Base-by-base conservation (phyloP, 2,329 filamentous ascomycete species). In the Sclerotinia trifoliorum region DNA sequence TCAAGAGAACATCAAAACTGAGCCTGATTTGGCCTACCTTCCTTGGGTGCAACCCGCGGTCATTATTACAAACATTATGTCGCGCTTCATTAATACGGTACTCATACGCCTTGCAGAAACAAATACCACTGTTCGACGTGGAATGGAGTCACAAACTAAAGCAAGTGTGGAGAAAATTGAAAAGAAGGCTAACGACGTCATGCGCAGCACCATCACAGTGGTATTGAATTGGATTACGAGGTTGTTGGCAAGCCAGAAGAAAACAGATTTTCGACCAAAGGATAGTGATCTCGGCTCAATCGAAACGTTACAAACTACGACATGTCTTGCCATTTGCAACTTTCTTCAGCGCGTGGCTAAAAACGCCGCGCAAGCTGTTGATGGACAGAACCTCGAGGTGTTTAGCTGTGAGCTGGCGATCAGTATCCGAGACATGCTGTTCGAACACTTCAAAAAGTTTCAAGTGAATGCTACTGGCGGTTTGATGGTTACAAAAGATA, bases 401-500 rank as follows among this genome's bases (percentile, higher is more conserved):
- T 92, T 98, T 77, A 88, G 90, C 66, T 90, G 89, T 69, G 94
- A 98, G 80, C 86, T 98, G 29, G 94, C 92, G 1, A 82, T 94
- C 19, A 90, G 90, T 13, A 84, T 97, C 48, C 89, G 94, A 73
- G 82, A 85, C 62, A 85, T 96, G 13, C 85, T 99, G 5, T 88
- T 99, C 71, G 92, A 95, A 71, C 95, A 99, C 80, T 92, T 98
- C 80, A 95, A 96, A 76, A 93, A 92, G 76, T 99, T 96, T 81
- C 88, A 90, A 70, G 93, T 99, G 73, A 97, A 93, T 74, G 92
- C 94, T 52, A 94, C 94, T 0, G 95, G 95, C 70, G 95, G 93
- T 2, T 86, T 99, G 58, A 95, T 97, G 86, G 92, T 98, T 35
- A 94, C 91, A 48, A 96, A 98, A 81, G 95, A 99, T 78, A 94